Percentiles rank a stretch among this genome's conserved stretches.
Evolutionary conservation across 495 filamentous ascomycete species (phyloP).

Genomic region (Hypoxylon cercidicola): DNA sequence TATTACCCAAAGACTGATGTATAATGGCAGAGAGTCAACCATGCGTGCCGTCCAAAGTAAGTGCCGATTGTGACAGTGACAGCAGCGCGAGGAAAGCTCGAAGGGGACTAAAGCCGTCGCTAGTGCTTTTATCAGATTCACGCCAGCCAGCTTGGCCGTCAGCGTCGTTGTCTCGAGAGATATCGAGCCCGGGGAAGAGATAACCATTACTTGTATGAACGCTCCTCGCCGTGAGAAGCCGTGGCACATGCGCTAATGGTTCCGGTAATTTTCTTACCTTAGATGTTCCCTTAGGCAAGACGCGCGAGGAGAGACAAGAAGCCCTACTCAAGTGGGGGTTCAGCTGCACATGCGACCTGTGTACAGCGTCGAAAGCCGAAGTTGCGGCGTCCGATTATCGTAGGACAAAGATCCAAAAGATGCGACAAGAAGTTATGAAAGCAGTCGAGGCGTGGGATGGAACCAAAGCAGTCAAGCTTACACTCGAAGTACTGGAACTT

Average conservation of each 20-base stretch:
- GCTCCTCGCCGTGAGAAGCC: not conserved
- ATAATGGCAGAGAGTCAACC: constrained; percentile 50
- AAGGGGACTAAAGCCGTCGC: constrained; percentile 20
- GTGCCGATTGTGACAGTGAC: constrained; percentile 4
- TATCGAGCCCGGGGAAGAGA: constrained; percentile 55
- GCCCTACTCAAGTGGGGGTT: constrained; percentile 51
- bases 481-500: constrained; percentile 45
- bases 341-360: constrained; percentile 52
- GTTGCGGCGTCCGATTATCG: constrained; percentile 50
- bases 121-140: constrained; percentile 53
- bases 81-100: not conserved
- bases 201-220: constrained; percentile 52
- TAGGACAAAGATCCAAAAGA: constrained; percentile 44
- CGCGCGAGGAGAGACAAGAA: constrained; percentile 38
- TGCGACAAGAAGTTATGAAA: constrained; percentile 45
- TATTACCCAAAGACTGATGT: not conserved
- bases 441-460: constrained; percentile 49
- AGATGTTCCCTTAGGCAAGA: constrained; percentile 49
- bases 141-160: constrained; percentile 44
- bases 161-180: constrained; percentile 48
- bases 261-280: not conserved
- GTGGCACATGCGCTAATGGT: not conserved
- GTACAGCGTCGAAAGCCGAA: constrained; percentile 41
- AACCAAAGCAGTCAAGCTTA: constrained; percentile 48
- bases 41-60: constrained; percentile 56